Conservation (phyloP, 257 asterid species). For the Gynochthodes officinalis region DNA sequence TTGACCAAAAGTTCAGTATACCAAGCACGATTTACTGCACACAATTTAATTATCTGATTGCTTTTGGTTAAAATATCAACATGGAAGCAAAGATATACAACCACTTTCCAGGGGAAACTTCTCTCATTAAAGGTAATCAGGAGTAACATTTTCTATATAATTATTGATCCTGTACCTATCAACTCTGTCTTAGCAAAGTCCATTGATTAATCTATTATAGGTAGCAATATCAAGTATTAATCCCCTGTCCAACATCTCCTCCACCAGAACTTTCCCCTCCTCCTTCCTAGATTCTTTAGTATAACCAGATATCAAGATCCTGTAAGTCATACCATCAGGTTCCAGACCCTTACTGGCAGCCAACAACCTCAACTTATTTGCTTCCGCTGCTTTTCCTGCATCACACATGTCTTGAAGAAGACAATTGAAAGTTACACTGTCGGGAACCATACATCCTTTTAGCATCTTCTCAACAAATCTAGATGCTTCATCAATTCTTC, state of each 20-base stretch:
- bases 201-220: slow-evolving; percentile 65
- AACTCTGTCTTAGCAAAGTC: slow-evolving; percentile 40
- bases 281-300: slow-evolving; percentile 58
- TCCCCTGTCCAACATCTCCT: slow-evolving; percentile 90
- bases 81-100: neutral
- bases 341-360: slow-evolving; percentile 67
- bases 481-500: slow-evolving; percentile 40
- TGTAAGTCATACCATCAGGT: slow-evolving; percentile 66
- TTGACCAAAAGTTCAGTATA: neutral
- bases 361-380: slow-evolving; percentile 68
- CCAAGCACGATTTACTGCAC: neutral
- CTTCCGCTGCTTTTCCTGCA: slow-evolving; percentile 54
- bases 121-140: neutral
- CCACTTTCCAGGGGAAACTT: neutral
- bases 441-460: slow-evolving; percentile 49
- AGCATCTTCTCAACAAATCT: slow-evolving; percentile 57
- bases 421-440: slow-evolving; percentile 79
- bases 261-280: slow-evolving; percentile 71
- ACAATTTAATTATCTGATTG: neutral
- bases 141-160: neutral
- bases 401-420: slow-evolving; percentile 63
- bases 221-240: slow-evolving; percentile 73
- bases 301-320: slow-evolving; percentile 67
- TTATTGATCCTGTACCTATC: neutral
- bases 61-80: neutral